phyloP scores from a whole-genome alignment of 2,329 filamentous ascomycete species.

The Paecilomyces variotii region DNA sequence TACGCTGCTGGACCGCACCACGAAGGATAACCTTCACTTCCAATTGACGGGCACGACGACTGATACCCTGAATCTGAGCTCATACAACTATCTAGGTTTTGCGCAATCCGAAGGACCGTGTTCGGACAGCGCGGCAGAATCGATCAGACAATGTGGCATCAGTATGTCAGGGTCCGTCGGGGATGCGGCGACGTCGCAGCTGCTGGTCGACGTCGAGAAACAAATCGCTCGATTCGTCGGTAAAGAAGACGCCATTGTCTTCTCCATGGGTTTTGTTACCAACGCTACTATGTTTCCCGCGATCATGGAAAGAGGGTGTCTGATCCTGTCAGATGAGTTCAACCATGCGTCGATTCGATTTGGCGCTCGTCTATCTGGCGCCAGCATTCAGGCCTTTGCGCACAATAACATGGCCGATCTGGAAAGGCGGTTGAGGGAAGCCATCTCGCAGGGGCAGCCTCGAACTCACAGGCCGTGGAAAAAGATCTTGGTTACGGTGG shows the following conservation, averaged over 20 bases:
- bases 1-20: constrained; percentile 78
- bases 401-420: constrained; percentile 88
- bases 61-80: constrained; percentile 93
- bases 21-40: constrained; percentile 80
- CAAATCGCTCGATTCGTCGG: constrained; percentile 82
- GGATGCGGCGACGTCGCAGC: constrained; percentile 74
- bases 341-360: constrained; percentile 95
- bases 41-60: constrained; percentile 76
- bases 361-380: constrained; percentile 80
- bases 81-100: constrained; percentile 96
- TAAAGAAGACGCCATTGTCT: constrained; percentile 86
- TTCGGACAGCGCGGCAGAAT: constrained; percentile 80
- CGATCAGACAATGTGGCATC: constrained; percentile 72
- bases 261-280: constrained; percentile 96
- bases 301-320: constrained; percentile 78
- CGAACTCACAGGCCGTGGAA: constrained; percentile 95
- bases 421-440: constrained; percentile 74
- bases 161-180: constrained; percentile 68
- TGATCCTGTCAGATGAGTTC: constrained; percentile 89
- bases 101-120: constrained; percentile 93
- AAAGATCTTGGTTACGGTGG: constrained; percentile 91
- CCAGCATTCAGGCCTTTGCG: constrained; percentile 87
- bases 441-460: constrained; percentile 88
- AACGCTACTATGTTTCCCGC: constrained; percentile 91
- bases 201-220: constrained; percentile 77